Evolutionary conservation across 2,329 filamentous ascomycete genomes (phyloP).

Genomic region (Plenodomus lindquistii): DNA sequence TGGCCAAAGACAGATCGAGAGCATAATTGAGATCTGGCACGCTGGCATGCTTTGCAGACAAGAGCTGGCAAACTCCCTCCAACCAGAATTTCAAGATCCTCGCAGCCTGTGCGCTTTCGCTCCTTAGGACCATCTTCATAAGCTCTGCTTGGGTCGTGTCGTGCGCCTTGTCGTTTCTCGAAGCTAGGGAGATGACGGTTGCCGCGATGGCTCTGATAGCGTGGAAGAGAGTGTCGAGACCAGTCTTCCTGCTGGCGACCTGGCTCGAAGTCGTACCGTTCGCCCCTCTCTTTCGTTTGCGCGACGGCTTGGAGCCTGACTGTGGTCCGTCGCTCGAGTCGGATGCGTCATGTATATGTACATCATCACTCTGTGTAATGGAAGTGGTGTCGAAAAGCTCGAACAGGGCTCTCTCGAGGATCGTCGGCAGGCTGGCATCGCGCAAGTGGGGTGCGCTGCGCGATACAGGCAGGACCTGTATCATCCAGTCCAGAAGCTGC

Average conservation of each 20-base stretch:
- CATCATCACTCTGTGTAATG: slow-evolving; percentile 9
- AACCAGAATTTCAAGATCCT: slow-evolving; percentile 44
- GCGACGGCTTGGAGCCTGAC: slow-evolving; percentile 31
- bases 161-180: slow-evolving; percentile 11
- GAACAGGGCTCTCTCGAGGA: slow-evolving; percentile 68
- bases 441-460: slow-evolving; percentile 72
- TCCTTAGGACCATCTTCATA: slow-evolving; percentile 42
- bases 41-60: slow-evolving; percentile 1
- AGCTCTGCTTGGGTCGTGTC: slow-evolving; percentile 36
- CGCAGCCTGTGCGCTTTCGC: slow-evolving; percentile 40
- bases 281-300: slow-evolving; percentile 42
- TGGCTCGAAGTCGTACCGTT: slow-evolving; percentile 21
- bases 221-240: slow-evolving; percentile 28
- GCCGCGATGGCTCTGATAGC: slow-evolving; percentile 21
- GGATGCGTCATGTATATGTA: slow-evolving; percentile 19
- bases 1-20: slow-evolving; percentile 27
- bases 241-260: slow-evolving; percentile 9
- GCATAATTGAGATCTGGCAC: slow-evolving; percentile 5
- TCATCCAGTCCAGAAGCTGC: slow-evolving; percentile 64
- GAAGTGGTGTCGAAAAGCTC: slow-evolving; percentile 49
- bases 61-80: slow-evolving; percentile 22
- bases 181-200: slow-evolving; percentile 24
- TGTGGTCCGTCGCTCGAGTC: slow-evolving; percentile 35
- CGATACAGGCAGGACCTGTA: slow-evolving; percentile 68
- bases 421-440: slow-evolving; percentile 67